Evolutionary conservation across 306 rosid genomes (phyloP), one percentile per base, ranked within the genome.

Genomic region (Dryas drummondii): DNA sequence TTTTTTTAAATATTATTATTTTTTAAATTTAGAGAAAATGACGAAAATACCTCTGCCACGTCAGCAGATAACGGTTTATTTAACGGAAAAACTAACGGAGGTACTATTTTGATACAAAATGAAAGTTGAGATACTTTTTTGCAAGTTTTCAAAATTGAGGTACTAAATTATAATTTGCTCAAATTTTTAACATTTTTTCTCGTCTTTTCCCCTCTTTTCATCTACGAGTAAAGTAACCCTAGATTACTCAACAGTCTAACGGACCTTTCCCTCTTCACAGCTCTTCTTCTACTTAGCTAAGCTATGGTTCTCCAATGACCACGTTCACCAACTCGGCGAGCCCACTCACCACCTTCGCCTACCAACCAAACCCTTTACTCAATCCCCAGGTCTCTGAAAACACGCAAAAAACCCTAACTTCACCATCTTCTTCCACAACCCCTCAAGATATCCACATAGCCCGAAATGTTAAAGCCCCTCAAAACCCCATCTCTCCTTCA

Each of bases 391-490:
- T 67, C 63, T 49, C 74, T 37, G 55, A 60, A 67, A 60, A 61
- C 78, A 68, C 57, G 9, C 14, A 10, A 76, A 71, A 50, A 11
- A 37, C 27, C 55, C 66, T 8, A 65, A 7, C 66, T 75, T 66
- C 22, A 14, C 49, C 74, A 16, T 44, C 62, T n/a, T 74, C 51
- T 72, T 47, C 76, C 14, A 27, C 40, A 61, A 7, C 7, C 49
- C 73, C 61, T 69, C 51, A 50, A 75, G 74, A 52, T 52, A 54
- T 40, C 45, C 15, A 59, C 77, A 42, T 22, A 73, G 19, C 52
- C 72, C 73, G 52, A 56, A 0, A 84, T 84, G 84, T 56, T 80
- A 47, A 80, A 80, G 69, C 84, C 65, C 62, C 70, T 66, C 79
- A 63, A 73, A 80, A 68, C 71, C 80, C 54, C 79, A 76, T 62